Percentiles rank a stretch among this genome's conserved stretches.
Conservation (phyloP, 2,329 filamentous ascomycete genomes). For the Cyclaneusma minus region DNA sequence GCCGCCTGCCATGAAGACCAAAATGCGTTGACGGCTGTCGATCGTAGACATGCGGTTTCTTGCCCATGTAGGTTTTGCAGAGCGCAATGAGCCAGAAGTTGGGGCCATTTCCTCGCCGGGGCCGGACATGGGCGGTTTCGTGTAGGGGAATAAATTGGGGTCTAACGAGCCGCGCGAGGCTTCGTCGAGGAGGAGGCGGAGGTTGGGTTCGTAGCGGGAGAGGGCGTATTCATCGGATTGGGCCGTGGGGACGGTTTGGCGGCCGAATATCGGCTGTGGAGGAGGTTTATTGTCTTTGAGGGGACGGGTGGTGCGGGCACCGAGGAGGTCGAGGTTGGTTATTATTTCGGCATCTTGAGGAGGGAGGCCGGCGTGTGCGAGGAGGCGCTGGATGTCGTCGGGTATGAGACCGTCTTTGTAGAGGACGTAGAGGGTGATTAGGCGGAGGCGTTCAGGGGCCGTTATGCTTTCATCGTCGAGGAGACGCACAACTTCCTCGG, state of each 20-base stretch:
- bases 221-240: conserved; percentile 64
- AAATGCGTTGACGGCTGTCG: conserved; percentile 78
- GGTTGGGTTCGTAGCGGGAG: conserved; percentile 69
- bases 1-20: conserved; percentile 90
- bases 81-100: conserved; percentile 62
- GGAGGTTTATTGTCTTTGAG: conserved; percentile 64
- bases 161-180: conserved; percentile 54
- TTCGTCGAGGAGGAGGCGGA: conserved; percentile 74
- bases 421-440: conserved; percentile 74
- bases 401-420: conserved; percentile 73
- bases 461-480: conserved; percentile 68
- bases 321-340: conserved; percentile 66
- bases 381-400: conserved; percentile 71
- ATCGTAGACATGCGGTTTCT: conserved; percentile 56
- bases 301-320: conserved; percentile 53
- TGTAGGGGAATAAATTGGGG: conserved; percentile 51
- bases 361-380: conserved; percentile 69
- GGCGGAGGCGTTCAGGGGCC: conserved; percentile 61
- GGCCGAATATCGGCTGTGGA: conserved; percentile 53
- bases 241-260: conserved; percentile 39
- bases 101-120: conserved; percentile 42
- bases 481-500: conserved; percentile 73
- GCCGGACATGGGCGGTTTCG: conserved; percentile 51
- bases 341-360: conserved; percentile 58
- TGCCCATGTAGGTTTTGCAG: conserved; percentile 91